Percentiles rank a stretch among this genome's conserved stretches.
phyloP scores from a whole-genome alignment of 768 basidiomycete species.

The Sarcomyxa edulis region DNA sequence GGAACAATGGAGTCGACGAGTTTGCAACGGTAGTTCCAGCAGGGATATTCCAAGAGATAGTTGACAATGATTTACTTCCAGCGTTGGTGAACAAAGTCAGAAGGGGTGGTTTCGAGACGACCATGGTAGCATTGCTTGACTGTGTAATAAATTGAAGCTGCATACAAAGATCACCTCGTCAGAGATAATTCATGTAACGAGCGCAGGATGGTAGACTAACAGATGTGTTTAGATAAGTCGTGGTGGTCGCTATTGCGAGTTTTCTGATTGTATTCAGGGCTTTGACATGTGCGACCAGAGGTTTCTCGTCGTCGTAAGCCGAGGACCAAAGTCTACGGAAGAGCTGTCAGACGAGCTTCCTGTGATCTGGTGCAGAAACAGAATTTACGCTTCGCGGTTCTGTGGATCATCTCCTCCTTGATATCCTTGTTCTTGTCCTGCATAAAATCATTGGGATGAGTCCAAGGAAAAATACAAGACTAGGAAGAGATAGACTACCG shows the following conservation, averaged over 20 bases:
- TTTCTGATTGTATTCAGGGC: constrained; percentile 50
- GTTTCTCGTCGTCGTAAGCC: constrained; percentile 43
- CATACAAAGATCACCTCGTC: not conserved
- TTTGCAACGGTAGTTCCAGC: no score
- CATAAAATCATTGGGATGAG: no score
- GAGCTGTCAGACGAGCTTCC: not conserved
- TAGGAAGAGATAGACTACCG: constrained; percentile 23
- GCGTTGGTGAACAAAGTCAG: constrained; percentile 52
- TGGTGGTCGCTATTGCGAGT: constrained; percentile 36
- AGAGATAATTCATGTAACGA: not conserved
- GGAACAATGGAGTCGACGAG: no score
- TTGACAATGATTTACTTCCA: constrained; percentile 30
- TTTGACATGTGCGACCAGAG: constrained; percentile 40
- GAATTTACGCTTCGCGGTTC: constrained; percentile 54
- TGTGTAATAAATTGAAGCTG: constrained; percentile 43
- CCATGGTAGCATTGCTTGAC: constrained; percentile 32
- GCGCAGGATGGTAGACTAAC: constrained; percentile 23
- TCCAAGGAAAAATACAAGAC: not conserved
- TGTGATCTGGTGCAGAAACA: not conserved
- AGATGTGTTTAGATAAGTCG: constrained; percentile 39
- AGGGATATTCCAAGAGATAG: constrained; percentile 36
- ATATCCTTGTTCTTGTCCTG: constrained; percentile 59
- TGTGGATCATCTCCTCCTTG: constrained; percentile 50
- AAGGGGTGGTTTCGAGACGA: constrained; percentile 50
- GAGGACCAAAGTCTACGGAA: constrained; percentile 53